phyloP scores from a whole-genome alignment of 495 filamentous ascomycete species.

The Trichoderma erinaceum region DNA sequence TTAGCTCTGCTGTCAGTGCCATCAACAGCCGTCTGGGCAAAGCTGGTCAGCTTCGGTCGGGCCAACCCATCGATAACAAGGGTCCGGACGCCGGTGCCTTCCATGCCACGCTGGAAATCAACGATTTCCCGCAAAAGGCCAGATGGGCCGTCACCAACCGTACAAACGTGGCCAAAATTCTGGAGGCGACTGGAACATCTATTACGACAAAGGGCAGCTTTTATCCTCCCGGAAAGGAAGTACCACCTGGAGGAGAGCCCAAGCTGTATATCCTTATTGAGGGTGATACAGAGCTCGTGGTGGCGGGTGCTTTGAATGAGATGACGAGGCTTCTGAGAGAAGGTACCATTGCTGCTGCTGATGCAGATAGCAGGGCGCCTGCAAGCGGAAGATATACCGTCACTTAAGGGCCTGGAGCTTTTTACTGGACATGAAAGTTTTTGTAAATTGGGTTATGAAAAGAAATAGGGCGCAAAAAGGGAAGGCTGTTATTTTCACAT shows the following conservation, averaged over 20 bases:
- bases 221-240: constrained; percentile 76
- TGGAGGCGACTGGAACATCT: constrained; percentile 88
- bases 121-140: constrained; percentile 98
- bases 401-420: constrained; percentile 45
- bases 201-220: constrained; percentile 97
- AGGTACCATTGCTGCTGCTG: constrained; percentile 84
- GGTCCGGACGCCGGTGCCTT: constrained; percentile 95
- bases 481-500: not conserved
- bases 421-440: not conserved
- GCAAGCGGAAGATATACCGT: constrained; percentile 86
- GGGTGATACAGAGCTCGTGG: constrained; percentile 89
- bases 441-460: not conserved
- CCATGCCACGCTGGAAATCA: constrained; percentile 97
- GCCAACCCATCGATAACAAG: constrained; percentile 97
- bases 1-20: constrained; percentile 73
- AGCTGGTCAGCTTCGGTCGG: constrained; percentile 77
- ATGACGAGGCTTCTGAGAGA: constrained; percentile 82
- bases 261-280: constrained; percentile 98
- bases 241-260: constrained; percentile 63
- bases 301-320: constrained; percentile 86
- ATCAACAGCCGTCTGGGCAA: constrained; percentile 84
- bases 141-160: constrained; percentile 98
- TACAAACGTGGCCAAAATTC: constrained; percentile 96
- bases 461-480: not conserved
- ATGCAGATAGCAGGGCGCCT: constrained; percentile 73